These are phyloP conservation scores for Zygosaccharomyces bisporus DNA, from an alignment of 805 yeast genomes.

Conservation along the genomic window DNA sequence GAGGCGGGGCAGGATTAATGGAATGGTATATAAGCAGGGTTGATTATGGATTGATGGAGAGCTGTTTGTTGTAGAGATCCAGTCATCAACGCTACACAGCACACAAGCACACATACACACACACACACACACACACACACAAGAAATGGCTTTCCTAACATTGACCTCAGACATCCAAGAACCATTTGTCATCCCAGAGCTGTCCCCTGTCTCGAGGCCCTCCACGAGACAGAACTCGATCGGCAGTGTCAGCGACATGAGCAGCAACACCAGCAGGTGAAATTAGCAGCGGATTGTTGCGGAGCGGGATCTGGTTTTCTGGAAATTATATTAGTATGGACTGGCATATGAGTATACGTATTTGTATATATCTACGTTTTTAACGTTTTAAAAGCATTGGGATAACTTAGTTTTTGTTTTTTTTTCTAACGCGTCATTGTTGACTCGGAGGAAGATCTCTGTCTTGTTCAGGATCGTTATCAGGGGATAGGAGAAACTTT, in stretches of 20 bases:
- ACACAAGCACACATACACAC: slow-evolving; percentile 4
- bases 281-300: background rate
- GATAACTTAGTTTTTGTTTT: too few relatives aligned
- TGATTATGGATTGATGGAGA: too few relatives aligned
- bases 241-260: background rate
- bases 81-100: background rate
- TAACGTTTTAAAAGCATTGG: too few relatives aligned
- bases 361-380: too few relatives aligned
- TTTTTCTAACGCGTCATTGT: too few relatives aligned
- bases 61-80: background rate
- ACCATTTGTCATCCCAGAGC: slow-evolving; percentile 63
- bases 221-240: slow-evolving; percentile 33
- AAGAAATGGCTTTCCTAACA: slow-evolving; percentile 43
- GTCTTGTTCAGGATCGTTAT: too few relatives aligned
- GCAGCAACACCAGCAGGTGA: background rate
- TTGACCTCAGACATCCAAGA: slow-evolving; percentile 53
- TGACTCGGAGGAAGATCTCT: too few relatives aligned
- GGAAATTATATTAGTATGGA: too few relatives aligned
- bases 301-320: too few relatives aligned
- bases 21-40: background rate
- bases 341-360: too few relatives aligned
- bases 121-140: slow-evolving; percentile 12
- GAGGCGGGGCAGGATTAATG: background rate
- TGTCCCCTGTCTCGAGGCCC: slow-evolving; percentile 51
- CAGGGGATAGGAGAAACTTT: too few relatives aligned